Conservation (phyloP, 345 rosid genomes). For the Trapa incisa region DNA sequence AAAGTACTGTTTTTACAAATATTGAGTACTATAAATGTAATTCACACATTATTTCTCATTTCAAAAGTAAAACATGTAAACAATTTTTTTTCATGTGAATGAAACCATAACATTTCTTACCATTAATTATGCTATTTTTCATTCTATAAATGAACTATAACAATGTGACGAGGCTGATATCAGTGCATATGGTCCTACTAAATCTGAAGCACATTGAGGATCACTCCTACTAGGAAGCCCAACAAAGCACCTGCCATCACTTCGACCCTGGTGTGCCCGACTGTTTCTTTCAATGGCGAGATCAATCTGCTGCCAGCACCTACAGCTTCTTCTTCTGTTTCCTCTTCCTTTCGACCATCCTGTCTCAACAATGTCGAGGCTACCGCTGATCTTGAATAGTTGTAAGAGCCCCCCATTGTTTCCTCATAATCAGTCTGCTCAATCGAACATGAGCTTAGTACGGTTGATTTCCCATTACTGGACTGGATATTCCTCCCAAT, state of each 20-base stretch:
- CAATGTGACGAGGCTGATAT: no score
- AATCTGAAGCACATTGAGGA: constrained; percentile 16
- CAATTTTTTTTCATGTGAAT: no score
- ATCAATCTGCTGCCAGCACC: constrained; percentile 6
- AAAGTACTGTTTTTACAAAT: no score
- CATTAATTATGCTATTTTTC: no score
- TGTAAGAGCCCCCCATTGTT: constrained; percentile 13
- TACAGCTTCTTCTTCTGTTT: constrained; percentile 4
- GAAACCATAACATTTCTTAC: no score
- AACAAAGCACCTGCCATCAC: constrained; percentile 67
- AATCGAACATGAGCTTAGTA: background rate
- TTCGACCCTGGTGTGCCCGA: constrained; percentile 81
- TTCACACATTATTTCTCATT: no score
- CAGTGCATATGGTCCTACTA: background rate
- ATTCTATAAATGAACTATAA: no score
- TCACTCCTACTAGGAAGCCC: constrained; percentile 51
- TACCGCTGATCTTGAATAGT: constrained; percentile 7
- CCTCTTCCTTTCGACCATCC: constrained; percentile 5
- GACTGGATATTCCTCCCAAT: background rate
- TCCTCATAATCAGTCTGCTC: constrained; percentile 6
- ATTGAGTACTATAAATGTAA: no score
- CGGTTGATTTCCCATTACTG: background rate
- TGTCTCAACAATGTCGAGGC: constrained; percentile 11
- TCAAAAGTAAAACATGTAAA: no score
- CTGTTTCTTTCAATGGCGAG: constrained; percentile 50